These are phyloP conservation scores for Pelargonium fulgidum DNA, from an alignment of 441 rosid genomes.

Conservation along the genomic window DNA sequence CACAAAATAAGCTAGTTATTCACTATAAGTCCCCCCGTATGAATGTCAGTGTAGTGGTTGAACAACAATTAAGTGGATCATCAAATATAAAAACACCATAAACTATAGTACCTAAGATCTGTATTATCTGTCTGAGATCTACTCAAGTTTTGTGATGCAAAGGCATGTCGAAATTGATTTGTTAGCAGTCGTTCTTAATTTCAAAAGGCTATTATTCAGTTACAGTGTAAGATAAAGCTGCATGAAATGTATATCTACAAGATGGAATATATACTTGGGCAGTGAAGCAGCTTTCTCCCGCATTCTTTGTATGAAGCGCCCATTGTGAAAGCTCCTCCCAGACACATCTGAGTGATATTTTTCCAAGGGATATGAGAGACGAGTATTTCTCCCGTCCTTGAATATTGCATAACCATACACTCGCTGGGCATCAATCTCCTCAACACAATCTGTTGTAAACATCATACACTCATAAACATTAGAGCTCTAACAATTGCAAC, in stretches of 20 bases:
- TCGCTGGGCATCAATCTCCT: slow-evolving; percentile 68
- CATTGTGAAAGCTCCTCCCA: slow-evolving; percentile 85
- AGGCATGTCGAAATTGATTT: neutral
- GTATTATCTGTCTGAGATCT: neutral
- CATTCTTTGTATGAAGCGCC: slow-evolving; percentile 78
- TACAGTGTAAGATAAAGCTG: slow-evolving; percentile 4
- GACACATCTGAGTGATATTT: slow-evolving; percentile 61
- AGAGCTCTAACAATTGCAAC: neutral
- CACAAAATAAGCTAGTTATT: too few relatives aligned
- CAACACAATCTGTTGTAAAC: slow-evolving; percentile 59
- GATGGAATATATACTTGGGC: slow-evolving; percentile 42
- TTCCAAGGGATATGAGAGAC: slow-evolving; percentile 67
- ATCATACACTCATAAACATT: neutral
- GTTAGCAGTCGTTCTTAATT: neutral
- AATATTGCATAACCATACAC: slow-evolving; percentile 78
- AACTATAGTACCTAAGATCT: neutral
- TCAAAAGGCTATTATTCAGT: neutral
- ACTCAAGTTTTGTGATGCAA: neutral
- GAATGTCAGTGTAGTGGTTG: too few relatives aligned
- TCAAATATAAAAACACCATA: neutral
- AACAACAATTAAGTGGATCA: too few relatives aligned
- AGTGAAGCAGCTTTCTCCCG: slow-evolving; percentile 67
- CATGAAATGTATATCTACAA: neutral
- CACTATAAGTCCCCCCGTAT: neutral
- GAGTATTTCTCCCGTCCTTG: slow-evolving; percentile 54